Conservation (phyloP, 805 yeast species). For the Ogataea glucozyma region DNA sequence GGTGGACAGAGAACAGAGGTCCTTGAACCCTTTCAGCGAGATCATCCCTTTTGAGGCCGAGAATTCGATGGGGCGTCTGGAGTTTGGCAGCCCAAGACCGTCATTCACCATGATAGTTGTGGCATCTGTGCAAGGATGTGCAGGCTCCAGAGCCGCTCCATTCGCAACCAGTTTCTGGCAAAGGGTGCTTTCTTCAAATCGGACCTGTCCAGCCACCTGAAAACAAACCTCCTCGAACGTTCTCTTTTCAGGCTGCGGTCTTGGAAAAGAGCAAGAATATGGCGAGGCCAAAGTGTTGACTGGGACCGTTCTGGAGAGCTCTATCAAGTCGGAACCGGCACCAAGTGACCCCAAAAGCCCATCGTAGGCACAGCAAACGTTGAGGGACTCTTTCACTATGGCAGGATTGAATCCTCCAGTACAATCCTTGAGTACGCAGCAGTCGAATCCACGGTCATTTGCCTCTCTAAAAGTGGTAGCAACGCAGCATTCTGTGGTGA, state of each 20-base stretch:
- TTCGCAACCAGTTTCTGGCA: not conserved
- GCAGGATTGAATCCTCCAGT: conserved; percentile 18
- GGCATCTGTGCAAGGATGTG: no score
- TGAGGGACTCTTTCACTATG: conserved; percentile 17
- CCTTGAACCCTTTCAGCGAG: conserved; percentile 9
- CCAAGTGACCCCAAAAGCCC: conserved; percentile 20
- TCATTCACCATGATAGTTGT: conserved; percentile 1
- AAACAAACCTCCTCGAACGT: not conserved
- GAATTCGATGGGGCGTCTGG: not conserved
- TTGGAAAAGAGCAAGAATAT: not conserved
- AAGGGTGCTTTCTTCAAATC: not conserved
- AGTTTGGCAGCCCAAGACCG: not conserved
- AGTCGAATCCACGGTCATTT: conserved; percentile 36
- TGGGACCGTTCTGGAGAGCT: conserved; percentile 1
- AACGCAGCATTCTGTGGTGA: conserved; percentile 38
- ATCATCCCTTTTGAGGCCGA: conserved; percentile 14
- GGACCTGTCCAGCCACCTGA: not conserved
- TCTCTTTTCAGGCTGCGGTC: not conserved
- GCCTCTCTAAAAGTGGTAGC: conserved; percentile 37
- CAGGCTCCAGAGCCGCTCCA: not conserved
- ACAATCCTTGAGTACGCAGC: conserved; percentile 21
- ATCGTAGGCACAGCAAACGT: conserved; percentile 20
- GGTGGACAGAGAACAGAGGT: conserved; percentile 2
- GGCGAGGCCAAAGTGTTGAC: not conserved
- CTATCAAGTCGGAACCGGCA: conserved; percentile 9